Evolutionary conservation across 1,284 basidiomycete species (phyloP).

Genomic region (Schizophyllum commune): DNA sequence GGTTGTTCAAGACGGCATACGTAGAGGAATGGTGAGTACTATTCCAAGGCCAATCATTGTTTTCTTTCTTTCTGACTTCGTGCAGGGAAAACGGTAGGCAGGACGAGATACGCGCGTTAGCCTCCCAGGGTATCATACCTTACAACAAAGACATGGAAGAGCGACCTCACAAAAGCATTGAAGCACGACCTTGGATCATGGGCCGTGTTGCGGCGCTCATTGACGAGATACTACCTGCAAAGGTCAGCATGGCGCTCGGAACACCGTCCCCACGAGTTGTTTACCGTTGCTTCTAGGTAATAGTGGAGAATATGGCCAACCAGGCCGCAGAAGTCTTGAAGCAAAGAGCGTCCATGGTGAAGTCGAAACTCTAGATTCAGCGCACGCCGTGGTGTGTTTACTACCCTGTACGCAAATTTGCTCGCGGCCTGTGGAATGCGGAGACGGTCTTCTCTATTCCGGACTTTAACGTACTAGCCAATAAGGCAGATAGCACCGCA

Average conservation of each 20-base stretch:
- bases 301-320: constrained; percentile 75
- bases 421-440: neutral
- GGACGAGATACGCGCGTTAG: constrained; percentile 68
- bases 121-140: constrained; percentile 71
- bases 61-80: neutral
- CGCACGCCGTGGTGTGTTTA: neutral
- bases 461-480: no score
- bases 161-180: neutral
- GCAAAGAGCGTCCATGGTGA: constrained; percentile 3
- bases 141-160: constrained; percentile 54
- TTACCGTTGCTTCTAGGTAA: constrained; percentile 27
- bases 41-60: constrained; percentile 6
- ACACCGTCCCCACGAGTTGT: neutral
- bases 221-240: constrained; percentile 68
- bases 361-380: neutral
- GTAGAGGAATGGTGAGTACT: constrained; percentile 60
- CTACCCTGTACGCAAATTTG: neutral
- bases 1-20: constrained; percentile 75
- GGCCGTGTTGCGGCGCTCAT: constrained; percentile 74
- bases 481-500: no score
- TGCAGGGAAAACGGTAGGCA: constrained; percentile 38
- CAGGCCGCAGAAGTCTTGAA: constrained; percentile 46
- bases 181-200: constrained; percentile 57
- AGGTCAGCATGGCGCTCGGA: no score
- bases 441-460: no score